Percentiles rank a stretch among this genome's conserved stretches.
Evolutionary conservation across 345 rosid species (phyloP).

Genomic region (Citrus hindsii): DNA sequence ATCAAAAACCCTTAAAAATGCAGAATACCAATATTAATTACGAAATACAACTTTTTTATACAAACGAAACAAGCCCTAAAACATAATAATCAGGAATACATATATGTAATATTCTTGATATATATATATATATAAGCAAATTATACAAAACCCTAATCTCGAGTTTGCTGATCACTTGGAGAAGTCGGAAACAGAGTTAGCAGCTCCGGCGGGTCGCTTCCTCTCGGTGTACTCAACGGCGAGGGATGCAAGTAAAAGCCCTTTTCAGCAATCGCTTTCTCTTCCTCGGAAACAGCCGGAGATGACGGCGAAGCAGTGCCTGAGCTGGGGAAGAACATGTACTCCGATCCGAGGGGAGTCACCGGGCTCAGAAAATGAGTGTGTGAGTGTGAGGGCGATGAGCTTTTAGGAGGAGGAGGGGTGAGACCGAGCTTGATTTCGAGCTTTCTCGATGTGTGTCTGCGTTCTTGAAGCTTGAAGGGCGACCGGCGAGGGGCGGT

Average conservation of each 20-base stretch:
- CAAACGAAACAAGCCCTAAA: conserved; percentile 3
- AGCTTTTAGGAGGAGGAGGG: conserved; percentile 1
- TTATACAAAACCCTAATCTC: conserved; percentile 13
- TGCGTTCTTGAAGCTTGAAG: conserved; percentile 54
- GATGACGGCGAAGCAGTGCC: conserved; percentile 33
- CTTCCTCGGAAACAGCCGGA: conserved; percentile 30
- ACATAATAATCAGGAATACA: not conserved
- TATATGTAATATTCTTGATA: not conserved
- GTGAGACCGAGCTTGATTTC: conserved; percentile 38
- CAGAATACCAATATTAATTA: not conserved
- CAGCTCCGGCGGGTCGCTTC: conserved; percentile 28
- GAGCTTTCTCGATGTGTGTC: conserved; percentile 37
- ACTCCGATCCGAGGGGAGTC: conserved; percentile 34
- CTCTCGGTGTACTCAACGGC: conserved; percentile 24
- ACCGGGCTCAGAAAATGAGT: conserved; percentile 30
- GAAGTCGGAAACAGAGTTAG: conserved; percentile 32
- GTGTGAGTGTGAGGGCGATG: not conserved
- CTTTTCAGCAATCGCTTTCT: conserved; percentile 30
- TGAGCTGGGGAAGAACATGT: conserved; percentile 25
- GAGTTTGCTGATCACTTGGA: conserved; percentile 6
- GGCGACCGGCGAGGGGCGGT: conserved; percentile 34
- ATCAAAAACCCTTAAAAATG: not conserved
- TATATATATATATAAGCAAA: not conserved
- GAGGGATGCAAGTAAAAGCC: conserved; percentile 36
- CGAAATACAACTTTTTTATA: not conserved